Evolutionary conservation across 2,329 filamentous ascomycete species (phyloP), one percentile per base, ranked within the genome.

Genomic region (Fusarium avenaceum): DNA sequence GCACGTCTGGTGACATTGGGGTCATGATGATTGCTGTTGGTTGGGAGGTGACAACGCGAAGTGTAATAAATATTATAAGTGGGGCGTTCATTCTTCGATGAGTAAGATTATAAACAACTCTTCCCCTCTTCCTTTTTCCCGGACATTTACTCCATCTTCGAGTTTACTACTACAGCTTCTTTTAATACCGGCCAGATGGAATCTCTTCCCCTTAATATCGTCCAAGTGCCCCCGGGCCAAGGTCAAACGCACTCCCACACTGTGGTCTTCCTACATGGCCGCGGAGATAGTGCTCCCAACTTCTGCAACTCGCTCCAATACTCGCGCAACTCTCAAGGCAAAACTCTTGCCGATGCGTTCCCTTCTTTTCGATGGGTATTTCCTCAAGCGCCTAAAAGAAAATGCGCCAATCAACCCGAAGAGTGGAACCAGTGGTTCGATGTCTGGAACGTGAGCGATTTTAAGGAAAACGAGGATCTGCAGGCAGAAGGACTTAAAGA

Each of bases 311-410:
- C 76, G 1, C 71, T 83, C 3, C 45, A 69, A 11, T 62, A 71
- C 62, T 78, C 73, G 22, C 67, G 56, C 35, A 75, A 79, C 61
- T 80, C 79, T 0, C 60, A 56, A 7, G 58, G 67, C n/a, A 76
- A 67, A 19, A 76, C 75, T 5, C 79, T 85, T 2, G 47, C 72
- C 22, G 76, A 81, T 6, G 69, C 74, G 10, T 81, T 85, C 35
- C 83, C 84, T 6, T 78, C 79, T 7, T 78, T 85, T 68, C 79
- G 81, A 57, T 86, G 83, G 81, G 82, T 86, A 4, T 86, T 86
- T 50, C 83, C 84, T 9, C 78, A 80, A 52, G 81, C 83, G 3
- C 79, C 79, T 13, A 22, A 72, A 35, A 71, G 74, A 52, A 40
- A 73, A 49, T 69, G 74, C 45, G 75, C 77, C 53, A 60, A 52